Base-by-base conservation (phyloP, 2,329 filamentous ascomycete species). In the Amauroascus niger region DNA sequence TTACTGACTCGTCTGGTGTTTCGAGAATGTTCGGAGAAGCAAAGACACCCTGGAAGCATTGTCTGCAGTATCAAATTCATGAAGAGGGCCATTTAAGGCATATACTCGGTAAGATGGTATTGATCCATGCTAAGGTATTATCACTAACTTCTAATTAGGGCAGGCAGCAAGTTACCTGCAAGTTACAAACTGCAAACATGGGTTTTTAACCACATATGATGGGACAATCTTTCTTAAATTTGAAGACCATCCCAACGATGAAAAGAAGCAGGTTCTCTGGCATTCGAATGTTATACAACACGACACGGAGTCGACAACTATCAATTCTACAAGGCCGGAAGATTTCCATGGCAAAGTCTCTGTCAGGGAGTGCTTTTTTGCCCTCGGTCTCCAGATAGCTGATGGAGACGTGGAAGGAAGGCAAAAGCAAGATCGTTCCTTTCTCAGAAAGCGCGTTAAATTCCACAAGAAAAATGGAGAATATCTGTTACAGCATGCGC, bases 161-260 rank as follows among this genome's bases (percentile, higher is more conserved):
- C 43, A 48, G 13, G 39, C 49, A 18, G 35, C 44, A 5, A 22
- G 14, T 9, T 41, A 49, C 20, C 24, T 53, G 43, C 43, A 30
- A 16, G 1, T n/a, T 5, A 14, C 8, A 30, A 48, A 53, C 8
- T 26, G 32, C 6, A 47, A 49, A 26, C 49, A 28, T 18, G 52
- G 52, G 2, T 53, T 53, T 30, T 32, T 53, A 2, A 53, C 43
- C 20, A 53, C 43, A 1, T 49, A 53, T 16, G 14, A 53, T 8
- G 6, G 41, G 32, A 53, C 52, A 3, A 53, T 53, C 11, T 53
- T 53, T 30, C 14, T 53, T 30, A 53, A 48, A 20, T 32, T 41
- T 22, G 41, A 39, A 35, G n/a, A n/a, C n/a, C 18, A 13, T 13
- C 5, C 24, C 16, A 7, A 18, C 13, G 24, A 35, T 14, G 6